Conservation (phyloP, 805 yeast genomes). For the Lipomyces lipofer region DNA sequence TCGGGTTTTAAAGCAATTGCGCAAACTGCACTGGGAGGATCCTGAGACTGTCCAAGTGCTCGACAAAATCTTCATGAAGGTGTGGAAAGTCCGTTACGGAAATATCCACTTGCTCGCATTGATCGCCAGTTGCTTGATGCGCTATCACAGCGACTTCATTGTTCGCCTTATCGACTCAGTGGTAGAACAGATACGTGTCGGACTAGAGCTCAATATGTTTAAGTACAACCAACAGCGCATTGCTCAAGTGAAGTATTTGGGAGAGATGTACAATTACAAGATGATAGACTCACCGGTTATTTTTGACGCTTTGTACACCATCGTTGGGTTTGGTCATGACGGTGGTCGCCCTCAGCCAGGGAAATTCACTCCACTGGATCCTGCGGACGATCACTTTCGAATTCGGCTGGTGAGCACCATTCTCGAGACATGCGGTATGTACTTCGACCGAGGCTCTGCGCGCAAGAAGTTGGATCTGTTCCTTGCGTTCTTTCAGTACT, state of each 20-base stretch:
- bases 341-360: slow-evolving; percentile 56
- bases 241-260: slow-evolving; percentile 60
- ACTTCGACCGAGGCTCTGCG: slow-evolving; percentile 25
- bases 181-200: slow-evolving; percentile 63
- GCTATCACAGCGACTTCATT: slow-evolving; percentile 45
- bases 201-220: slow-evolving; percentile 65
- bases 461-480: slow-evolving; percentile 43
- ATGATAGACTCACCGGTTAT: slow-evolving; percentile 51
- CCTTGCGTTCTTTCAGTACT: slow-evolving; percentile 68
- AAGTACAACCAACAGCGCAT: slow-evolving; percentile 59
- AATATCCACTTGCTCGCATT: slow-evolving; percentile 53
- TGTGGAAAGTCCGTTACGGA: slow-evolving; percentile 63
- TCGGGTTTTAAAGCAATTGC: slow-evolving; percentile 43
- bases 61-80: slow-evolving; percentile 52
- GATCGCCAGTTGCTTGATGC: slow-evolving; percentile 44
- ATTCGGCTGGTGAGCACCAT: slow-evolving; percentile 55
- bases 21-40: slow-evolving; percentile 51
- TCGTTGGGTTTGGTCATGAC: slow-evolving; percentile 66
- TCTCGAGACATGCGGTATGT: slow-evolving; percentile 40
- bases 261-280: slow-evolving; percentile 54
- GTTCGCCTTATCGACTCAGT: slow-evolving; percentile 58
- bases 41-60: slow-evolving; percentile 41
- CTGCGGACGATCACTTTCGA: slow-evolving; percentile 69
- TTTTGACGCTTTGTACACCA: slow-evolving; percentile 54
- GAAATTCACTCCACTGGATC: slow-evolving; percentile 51